Evolutionary conservation across 2,329 filamentous ascomycete genomes (phyloP).

Genomic region (Paraphoma chrysanthemicola): DNA sequence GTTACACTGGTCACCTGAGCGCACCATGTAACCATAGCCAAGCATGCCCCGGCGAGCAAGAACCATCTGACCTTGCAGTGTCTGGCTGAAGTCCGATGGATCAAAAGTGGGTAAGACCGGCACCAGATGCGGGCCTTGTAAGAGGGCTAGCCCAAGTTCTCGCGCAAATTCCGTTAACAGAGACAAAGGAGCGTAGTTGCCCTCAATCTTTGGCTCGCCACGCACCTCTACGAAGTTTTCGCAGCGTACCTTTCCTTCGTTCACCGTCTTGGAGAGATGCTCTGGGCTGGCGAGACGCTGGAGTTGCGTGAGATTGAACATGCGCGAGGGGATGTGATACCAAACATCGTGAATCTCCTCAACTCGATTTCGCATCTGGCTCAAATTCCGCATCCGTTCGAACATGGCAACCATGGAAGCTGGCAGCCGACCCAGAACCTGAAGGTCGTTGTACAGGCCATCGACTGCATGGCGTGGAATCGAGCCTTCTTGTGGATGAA

Average conservation of each 20-base stretch:
- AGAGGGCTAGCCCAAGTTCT: conserved; percentile 7
- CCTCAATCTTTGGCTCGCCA: conserved; percentile 21
- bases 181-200: conserved; percentile 16
- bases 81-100: conserved; percentile 27
- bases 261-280: conserved; percentile 2
- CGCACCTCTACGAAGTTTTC: conserved; percentile 26
- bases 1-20: conserved; percentile 14
- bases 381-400: background rate
- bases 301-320: conserved; percentile 28
- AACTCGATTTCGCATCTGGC: background rate
- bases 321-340: conserved; percentile 21
- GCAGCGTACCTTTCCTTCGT: conserved; percentile 8
- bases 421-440: conserved; percentile 6
- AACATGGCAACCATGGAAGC: conserved; percentile 7
- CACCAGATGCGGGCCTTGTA: background rate
- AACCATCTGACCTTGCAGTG: conserved; percentile 8
- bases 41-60: conserved; percentile 18
- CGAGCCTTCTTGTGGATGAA: background rate
- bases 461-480: conserved; percentile 2
- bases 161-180: conserved; percentile 11
- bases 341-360: conserved; percentile 8
- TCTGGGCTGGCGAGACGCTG: conserved; percentile 13
- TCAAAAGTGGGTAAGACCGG: conserved; percentile 3
- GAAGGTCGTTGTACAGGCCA: conserved; percentile 9
- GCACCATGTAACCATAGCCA: conserved; percentile 19